Percentiles rank a stretch among this genome's conserved stretches.
These are phyloP conservation scores for Aspergillus versicolor DNA, from an alignment of 2,329 filamentous ascomycete species.

Conservation along the genomic window DNA sequence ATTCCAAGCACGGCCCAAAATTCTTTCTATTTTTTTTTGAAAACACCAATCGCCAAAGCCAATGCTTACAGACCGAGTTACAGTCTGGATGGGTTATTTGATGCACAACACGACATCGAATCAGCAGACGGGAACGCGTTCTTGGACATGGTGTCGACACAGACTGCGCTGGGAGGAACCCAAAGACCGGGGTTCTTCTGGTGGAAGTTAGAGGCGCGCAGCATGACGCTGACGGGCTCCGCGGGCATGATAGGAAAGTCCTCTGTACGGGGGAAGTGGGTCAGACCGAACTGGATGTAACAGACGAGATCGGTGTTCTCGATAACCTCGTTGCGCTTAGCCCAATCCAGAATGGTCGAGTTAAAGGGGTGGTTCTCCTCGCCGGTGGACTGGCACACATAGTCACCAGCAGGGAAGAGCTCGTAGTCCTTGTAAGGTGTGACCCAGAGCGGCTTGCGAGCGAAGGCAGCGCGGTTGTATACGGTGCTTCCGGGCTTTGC, in stretches of 20 bases:
- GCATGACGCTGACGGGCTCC: constrained; percentile 77
- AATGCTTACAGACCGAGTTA: too few relatives aligned
- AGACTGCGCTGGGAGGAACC: constrained; percentile 66
- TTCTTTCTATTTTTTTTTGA: too few relatives aligned
- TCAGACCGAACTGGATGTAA: constrained; percentile 83
- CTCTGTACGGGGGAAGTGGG: constrained; percentile 84
- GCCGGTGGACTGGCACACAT: constrained; percentile 84
- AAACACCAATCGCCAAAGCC: too few relatives aligned
- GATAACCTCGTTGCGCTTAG: constrained; percentile 65
- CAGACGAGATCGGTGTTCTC: constrained; percentile 86
- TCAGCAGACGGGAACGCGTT: too few relatives aligned
- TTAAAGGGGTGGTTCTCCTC: constrained; percentile 61
- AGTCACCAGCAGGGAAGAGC: constrained; percentile 40
- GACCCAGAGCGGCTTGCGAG: too few relatives aligned
- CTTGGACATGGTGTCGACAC: too few relatives aligned
- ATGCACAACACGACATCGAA: too few relatives aligned
- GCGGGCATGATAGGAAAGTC: constrained; percentile 92
- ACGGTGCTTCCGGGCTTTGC: too few relatives aligned
- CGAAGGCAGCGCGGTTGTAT: too few relatives aligned
- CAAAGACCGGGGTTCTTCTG: constrained; percentile 71
- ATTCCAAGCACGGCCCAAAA: too few relatives aligned
- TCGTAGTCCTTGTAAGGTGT: too few relatives aligned
- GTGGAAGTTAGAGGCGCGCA: constrained; percentile 82
- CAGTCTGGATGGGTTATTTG: too few relatives aligned
- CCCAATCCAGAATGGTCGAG: constrained; percentile 75